Evolutionary conservation across 1,139 yeast genomes (phyloP).

Genomic region (Hemisphaericaspora subhashii): DNA sequence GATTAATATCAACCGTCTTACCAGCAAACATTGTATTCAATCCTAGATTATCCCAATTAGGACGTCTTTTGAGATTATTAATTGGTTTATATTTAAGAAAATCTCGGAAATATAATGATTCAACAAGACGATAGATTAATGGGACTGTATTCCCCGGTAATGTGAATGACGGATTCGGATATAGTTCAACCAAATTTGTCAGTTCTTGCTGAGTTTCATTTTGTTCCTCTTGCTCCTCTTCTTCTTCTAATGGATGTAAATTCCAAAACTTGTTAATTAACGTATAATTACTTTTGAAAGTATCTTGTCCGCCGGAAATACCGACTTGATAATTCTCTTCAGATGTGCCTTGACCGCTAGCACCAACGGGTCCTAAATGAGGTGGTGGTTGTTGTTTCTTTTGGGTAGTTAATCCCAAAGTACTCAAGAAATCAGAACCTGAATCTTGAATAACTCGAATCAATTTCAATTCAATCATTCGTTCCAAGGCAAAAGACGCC

Average conservation of each 20-base stretch:
- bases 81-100: conserved; percentile 45
- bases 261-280: conserved; percentile 47
- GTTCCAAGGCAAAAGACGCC: conserved; percentile 33
- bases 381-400: conserved; percentile 7
- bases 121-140: conserved; percentile 46
- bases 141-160: conserved; percentile 57
- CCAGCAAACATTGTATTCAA: conserved; percentile 43
- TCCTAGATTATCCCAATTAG: conserved; percentile 46
- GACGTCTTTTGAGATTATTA: conserved; percentile 38
- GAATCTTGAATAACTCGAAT: conserved; percentile 25
- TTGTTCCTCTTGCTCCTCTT: conserved; percentile 14
- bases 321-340: conserved; percentile 27
- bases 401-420: conserved; percentile 20
- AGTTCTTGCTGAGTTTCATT: conserved; percentile 5
- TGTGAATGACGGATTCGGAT: conserved; percentile 49
- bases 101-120: conserved; percentile 49
- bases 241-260: conserved; percentile 38
- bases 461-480: conserved; percentile 25
- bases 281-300: conserved; percentile 35
- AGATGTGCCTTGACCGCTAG: conserved; percentile 6
- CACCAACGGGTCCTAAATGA: background rate
- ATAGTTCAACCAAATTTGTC: conserved; percentile 23
- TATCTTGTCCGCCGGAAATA: conserved; percentile 33
- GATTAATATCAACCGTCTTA: conserved; percentile 33
- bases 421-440: conserved; percentile 28